These are phyloP conservation scores for Aspergillus tamarii DNA, from an alignment of 2,329 filamentous ascomycete species.

Conservation along the genomic window DNA sequence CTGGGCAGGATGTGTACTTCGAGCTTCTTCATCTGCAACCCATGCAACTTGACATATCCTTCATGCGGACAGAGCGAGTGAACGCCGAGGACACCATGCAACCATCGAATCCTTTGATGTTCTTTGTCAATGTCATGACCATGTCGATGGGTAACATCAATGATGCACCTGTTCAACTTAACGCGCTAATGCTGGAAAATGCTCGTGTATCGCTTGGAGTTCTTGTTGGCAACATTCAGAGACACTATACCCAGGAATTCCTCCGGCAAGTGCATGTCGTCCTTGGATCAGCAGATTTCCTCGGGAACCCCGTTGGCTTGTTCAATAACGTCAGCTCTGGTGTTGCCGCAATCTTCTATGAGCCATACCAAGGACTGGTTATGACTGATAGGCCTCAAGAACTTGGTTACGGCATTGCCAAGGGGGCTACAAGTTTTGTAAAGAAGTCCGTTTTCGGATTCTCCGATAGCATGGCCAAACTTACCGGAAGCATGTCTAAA, in stretches of 20 bases:
- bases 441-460: slow-evolving; percentile 99
- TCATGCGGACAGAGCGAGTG: slow-evolving; percentile 93
- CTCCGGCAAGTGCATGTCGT: slow-evolving; percentile 97
- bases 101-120: slow-evolving; percentile 93
- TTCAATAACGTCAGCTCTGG: slow-evolving; percentile 99
- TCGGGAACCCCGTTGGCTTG: slow-evolving; percentile 93
- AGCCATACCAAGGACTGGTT: slow-evolving; percentile 96
- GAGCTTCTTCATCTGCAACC: slow-evolving; percentile 96
- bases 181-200: slow-evolving; percentile 92
- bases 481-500: slow-evolving; percentile 96
- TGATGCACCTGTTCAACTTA: slow-evolving; percentile 91
- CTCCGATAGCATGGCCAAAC: slow-evolving; percentile 95
- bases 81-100: slow-evolving; percentile 95
- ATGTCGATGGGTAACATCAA: slow-evolving; percentile 99
- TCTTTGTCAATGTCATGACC: slow-evolving; percentile 96
- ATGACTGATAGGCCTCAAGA: slow-evolving; percentile 95
- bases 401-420: slow-evolving; percentile 90
- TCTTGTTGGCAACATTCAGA: slow-evolving; percentile 82
- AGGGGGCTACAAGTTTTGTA: slow-evolving; percentile 93
- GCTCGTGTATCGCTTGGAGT: slow-evolving; percentile 86
- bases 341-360: slow-evolving; percentile 97
- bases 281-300: slow-evolving; percentile 93
- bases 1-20: slow-evolving; percentile 95
- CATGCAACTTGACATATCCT: slow-evolving; percentile 96
- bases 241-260: slow-evolving; percentile 95